These are phyloP conservation scores for Acacia confusa DNA, from an alignment of 306 rosid species.

Conservation along the genomic window DNA sequence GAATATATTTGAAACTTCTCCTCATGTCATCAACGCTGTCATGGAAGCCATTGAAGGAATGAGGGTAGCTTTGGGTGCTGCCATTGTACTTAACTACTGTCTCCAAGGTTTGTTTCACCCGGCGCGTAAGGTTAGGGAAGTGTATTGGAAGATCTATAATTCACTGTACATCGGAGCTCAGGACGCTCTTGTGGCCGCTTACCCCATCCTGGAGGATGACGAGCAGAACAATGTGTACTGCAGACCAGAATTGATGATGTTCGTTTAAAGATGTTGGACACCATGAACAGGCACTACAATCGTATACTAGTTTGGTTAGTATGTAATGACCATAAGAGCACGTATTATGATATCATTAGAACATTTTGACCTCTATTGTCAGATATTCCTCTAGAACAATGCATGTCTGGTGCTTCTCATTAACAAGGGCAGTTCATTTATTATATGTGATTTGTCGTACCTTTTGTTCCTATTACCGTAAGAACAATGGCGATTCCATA, in stretches of 20 bases:
- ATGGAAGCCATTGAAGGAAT: conserved; percentile 98
- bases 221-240: conserved; percentile 61
- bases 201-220: conserved; percentile 66
- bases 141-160: conserved; percentile 79
- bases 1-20: conserved; percentile 93
- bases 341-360: background rate
- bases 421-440: background rate
- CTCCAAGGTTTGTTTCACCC: conserved; percentile 81
- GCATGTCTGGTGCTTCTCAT: background rate
- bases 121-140: conserved; percentile 78
- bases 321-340: background rate
- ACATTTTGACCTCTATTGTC: background rate
- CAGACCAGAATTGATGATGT: conserved; percentile 67
- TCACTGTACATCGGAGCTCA: conserved; percentile 72
- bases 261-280: conserved; percentile 12
- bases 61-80: conserved; percentile 96
- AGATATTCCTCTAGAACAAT: background rate
- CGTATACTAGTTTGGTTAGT: background rate
- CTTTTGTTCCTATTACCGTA: background rate
- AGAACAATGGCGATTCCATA: background rate
- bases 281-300: background rate
- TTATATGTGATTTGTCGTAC: background rate
- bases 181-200: conserved; percentile 77
- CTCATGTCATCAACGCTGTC: conserved; percentile 92
- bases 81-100: conserved; percentile 78